Evolutionary conservation across 768 basidiomycete species (phyloP).

Genomic region (Tricholoma sp.): DNA sequence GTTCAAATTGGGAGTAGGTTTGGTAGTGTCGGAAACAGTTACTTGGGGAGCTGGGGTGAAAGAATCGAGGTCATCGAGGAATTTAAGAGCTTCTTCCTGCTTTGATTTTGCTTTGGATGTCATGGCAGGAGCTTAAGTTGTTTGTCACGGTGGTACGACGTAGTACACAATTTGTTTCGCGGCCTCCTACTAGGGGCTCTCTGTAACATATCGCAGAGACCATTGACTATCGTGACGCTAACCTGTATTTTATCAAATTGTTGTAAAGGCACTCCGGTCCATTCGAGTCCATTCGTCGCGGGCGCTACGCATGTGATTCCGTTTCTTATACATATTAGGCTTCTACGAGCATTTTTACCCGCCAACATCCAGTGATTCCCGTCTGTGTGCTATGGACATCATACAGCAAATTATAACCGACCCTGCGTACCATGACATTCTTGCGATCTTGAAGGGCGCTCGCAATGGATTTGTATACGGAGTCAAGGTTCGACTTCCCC

Average conservation of each 20-base stretch:
- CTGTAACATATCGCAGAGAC: no score
- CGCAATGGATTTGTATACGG: conserved; percentile 89
- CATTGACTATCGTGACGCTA: no score
- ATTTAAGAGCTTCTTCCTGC: conserved; percentile 83
- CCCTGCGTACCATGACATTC: conserved; percentile 83
- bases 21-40: conserved; percentile 6
- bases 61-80: conserved; percentile 93
- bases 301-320: no score
- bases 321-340: neutral
- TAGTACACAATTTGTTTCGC: no score
- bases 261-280: no score
- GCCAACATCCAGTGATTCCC: neutral
- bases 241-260: no score
- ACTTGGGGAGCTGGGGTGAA: conserved; percentile 40
- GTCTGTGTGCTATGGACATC: conserved; percentile 21
- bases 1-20: conserved; percentile 16
- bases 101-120: conserved; percentile 64
- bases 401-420: conserved; percentile 49
- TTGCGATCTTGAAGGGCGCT: conserved; percentile 92
- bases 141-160: no score
- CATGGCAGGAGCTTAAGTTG: conserved; percentile 16
- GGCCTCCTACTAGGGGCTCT: no score
- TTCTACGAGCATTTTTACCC: neutral
- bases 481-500: conserved; percentile 89
- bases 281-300: no score